A percentile compares a stretch with the other conserved stretches of the same genome.
These are phyloP conservation scores for Pulveroboletus sp. DNA, from an alignment of 768 basidiomycete species.

Conservation along the genomic window DNA sequence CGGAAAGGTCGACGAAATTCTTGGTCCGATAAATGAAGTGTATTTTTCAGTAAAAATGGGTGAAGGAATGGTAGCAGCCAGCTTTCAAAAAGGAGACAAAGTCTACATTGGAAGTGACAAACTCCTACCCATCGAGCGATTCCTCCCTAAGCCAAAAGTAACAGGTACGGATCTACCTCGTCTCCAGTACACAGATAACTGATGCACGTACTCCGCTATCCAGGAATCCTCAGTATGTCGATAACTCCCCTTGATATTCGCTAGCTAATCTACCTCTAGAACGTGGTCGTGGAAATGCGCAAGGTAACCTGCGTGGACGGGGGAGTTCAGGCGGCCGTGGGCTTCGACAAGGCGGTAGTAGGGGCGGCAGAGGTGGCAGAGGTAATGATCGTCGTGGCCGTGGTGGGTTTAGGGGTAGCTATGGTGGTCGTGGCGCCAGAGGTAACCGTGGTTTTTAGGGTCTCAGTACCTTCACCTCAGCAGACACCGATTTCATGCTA, in stretches of 20 bases:
- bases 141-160: slow-evolving; percentile 92
- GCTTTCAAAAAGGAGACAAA: slow-evolving; percentile 97
- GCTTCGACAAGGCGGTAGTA: slow-evolving; percentile 33
- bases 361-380: slow-evolving; percentile 36
- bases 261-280: slow-evolving; percentile 37
- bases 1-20: slow-evolving; percentile 97
- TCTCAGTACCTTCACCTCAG: slow-evolving; percentile 49
- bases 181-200: slow-evolving; percentile 1
- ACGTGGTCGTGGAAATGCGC: slow-evolving; percentile 39
- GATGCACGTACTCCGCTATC: neutral
- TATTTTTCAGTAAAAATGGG: slow-evolving; percentile 98
- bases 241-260: neutral
- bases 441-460: slow-evolving; percentile 49
- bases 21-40: slow-evolving; percentile 99
- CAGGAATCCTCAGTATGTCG: slow-evolving; percentile 28
- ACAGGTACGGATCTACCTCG: slow-evolving; percentile 49
- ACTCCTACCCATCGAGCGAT: slow-evolving; percentile 91
- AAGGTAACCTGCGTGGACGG: slow-evolving; percentile 25
- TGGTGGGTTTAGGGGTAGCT: slow-evolving; percentile 46
- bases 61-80: slow-evolving; percentile 89
- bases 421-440: slow-evolving; percentile 41
- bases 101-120: slow-evolving; percentile 98
- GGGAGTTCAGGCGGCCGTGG: slow-evolving; percentile 29
- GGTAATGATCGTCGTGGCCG: slow-evolving; percentile 39
- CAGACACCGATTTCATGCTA: slow-evolving; percentile 40